Evolutionary conservation across 257 asterid species (phyloP).

Genomic region (Pogostemon cablin): DNA sequence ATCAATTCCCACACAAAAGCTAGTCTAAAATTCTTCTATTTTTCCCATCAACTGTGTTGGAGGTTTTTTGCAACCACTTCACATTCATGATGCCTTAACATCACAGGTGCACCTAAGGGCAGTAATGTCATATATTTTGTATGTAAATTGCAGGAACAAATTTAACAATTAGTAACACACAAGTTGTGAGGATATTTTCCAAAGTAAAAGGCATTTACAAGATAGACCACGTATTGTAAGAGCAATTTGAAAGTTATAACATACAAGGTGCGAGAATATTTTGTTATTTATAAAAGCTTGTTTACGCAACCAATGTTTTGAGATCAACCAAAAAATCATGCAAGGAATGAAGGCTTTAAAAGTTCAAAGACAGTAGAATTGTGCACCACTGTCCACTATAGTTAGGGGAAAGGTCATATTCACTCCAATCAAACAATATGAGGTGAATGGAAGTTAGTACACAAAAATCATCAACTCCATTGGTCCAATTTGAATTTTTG

Average conservation of each 20-base stretch:
- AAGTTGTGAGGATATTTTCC: background rate
- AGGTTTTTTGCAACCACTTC: slow-evolving; percentile 17
- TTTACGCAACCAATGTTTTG: too few relatives aligned
- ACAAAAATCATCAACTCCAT: background rate
- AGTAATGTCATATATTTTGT: background rate
- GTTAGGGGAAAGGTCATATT: too few relatives aligned
- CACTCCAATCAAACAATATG: background rate
- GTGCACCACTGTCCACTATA: too few relatives aligned
- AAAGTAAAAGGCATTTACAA: background rate
- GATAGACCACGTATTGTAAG: background rate
- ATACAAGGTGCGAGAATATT: too few relatives aligned
- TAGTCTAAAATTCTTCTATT: background rate
- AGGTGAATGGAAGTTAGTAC: background rate
- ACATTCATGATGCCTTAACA: background rate
- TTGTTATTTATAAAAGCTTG: too few relatives aligned
- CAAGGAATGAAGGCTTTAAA: background rate
- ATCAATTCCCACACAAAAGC: background rate
- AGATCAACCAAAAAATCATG: background rate
- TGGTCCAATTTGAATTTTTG: background rate
- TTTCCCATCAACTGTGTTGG: background rate
- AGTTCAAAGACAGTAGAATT: background rate
- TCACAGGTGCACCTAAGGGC: background rate
- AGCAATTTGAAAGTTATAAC: background rate
- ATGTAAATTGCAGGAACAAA: too few relatives aligned
- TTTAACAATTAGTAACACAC: background rate